These are phyloP conservation scores for Yamadazyma siamensis DNA, from an alignment of 1,139 yeast species.

Conservation along the genomic window DNA sequence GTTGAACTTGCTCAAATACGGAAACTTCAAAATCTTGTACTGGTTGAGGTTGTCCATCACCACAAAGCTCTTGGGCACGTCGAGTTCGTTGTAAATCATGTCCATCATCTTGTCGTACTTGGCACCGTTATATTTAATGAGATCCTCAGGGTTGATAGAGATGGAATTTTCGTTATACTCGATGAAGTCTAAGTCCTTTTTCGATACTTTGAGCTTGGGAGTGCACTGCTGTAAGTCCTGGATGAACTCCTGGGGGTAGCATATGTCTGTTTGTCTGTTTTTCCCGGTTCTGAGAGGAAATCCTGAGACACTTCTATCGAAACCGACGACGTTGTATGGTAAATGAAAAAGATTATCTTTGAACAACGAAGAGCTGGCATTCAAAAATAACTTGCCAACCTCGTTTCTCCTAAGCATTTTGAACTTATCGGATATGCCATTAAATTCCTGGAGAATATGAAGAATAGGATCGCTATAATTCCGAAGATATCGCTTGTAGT, in stretches of 20 bases:
- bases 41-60: constrained; percentile 25
- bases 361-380: constrained; percentile 26
- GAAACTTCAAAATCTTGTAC: constrained; percentile 26
- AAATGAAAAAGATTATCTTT: constrained; percentile 29
- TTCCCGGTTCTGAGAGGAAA: constrained; percentile 34
- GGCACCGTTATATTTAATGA: constrained; percentile 7
- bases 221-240: constrained; percentile 36
- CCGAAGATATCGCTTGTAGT: constrained; percentile 29
- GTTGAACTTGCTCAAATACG: constrained; percentile 18
- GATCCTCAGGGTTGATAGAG: constrained; percentile 12
- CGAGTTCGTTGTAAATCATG: constrained; percentile 21
- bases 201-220: constrained; percentile 31
- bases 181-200: constrained; percentile 38
- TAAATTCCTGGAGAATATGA: constrained; percentile 32
- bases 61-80: constrained; percentile 28
- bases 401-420: constrained; percentile 35
- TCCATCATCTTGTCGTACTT: constrained; percentile 9
- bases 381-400: constrained; percentile 25
- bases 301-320: constrained; percentile 40
- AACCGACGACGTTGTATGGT: constrained; percentile 44
- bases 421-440: constrained; percentile 36
- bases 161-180: constrained; percentile 24
- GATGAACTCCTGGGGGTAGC: constrained; percentile 39
- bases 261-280: constrained; percentile 15
- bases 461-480: constrained; percentile 34